A percentile compares a stretch with the other conserved stretches of the same genome.
These are phyloP conservation scores for Furcasterigmium furcatum DNA, from an alignment of 2,329 filamentous ascomycete genomes.

Conservation along the genomic window DNA sequence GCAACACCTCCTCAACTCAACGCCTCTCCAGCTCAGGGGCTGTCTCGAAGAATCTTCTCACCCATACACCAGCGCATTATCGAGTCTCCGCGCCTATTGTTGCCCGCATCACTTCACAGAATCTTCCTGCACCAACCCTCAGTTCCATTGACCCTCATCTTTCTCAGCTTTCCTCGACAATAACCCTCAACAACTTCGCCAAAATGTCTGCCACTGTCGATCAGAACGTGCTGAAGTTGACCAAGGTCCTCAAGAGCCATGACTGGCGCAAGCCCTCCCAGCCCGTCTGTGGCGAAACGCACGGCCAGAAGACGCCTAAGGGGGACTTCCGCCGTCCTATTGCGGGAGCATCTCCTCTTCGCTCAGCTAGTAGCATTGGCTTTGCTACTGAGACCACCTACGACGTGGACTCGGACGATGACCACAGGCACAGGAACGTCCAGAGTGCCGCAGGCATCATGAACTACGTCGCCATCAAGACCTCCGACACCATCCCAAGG, in stretches of 20 bases:
- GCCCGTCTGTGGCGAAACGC: background rate
- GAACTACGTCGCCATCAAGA: background rate
- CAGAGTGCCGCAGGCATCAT: background rate
- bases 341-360: background rate
- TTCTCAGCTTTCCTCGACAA: too few relatives aligned
- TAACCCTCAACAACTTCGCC: too few relatives aligned
- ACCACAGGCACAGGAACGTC: background rate
- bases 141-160: too few relatives aligned
- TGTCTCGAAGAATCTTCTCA: too few relatives aligned
- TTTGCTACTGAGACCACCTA: background rate
- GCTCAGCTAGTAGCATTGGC: background rate
- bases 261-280: slow-evolving; percentile 8
- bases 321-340: background rate
- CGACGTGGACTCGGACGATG: background rate
- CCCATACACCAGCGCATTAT: too few relatives aligned
- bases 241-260: background rate
- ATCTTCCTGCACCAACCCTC: too few relatives aligned
- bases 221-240: background rate
- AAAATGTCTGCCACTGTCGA: background rate
- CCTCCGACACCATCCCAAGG: background rate
- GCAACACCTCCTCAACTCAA: too few relatives aligned
- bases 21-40: too few relatives aligned
- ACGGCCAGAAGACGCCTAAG: background rate
- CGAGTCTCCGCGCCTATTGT: too few relatives aligned
- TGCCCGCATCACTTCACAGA: too few relatives aligned